Evolutionary conservation across 2,329 filamentous ascomycete species (phyloP).

Genomic region (Neurospora crassa): DNA sequence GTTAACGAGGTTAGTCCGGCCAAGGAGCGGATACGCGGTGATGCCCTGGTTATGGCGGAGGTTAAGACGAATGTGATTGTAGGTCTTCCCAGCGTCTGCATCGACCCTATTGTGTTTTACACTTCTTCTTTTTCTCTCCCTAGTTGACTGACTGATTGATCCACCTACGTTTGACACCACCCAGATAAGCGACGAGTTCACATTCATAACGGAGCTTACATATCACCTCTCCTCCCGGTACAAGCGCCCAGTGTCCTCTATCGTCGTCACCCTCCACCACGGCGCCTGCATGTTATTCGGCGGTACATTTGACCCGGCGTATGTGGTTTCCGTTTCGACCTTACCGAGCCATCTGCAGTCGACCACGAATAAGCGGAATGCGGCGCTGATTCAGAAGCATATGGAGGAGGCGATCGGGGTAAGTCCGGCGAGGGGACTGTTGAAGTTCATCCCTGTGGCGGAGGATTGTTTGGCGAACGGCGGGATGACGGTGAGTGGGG

Average conservation of each 20-base stretch:
- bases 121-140: neutral
- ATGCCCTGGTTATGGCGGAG: slow-evolving; percentile 53
- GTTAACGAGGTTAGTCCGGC: slow-evolving; percentile 23
- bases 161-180: neutral
- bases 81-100: slow-evolving; percentile 20
- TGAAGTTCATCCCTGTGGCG: slow-evolving; percentile 60
- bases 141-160: slow-evolving; percentile 7
- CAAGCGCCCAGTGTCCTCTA: slow-evolving; percentile 60
- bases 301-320: slow-evolving; percentile 68
- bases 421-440: slow-evolving; percentile 52
- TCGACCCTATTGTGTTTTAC: neutral
- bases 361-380: slow-evolving; percentile 71
- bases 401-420: slow-evolving; percentile 64
- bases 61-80: slow-evolving; percentile 56
- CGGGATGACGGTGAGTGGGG: slow-evolving; percentile 58
- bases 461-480: slow-evolving; percentile 66
- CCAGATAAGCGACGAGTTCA: slow-evolving; percentile 66
- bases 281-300: slow-evolving; percentile 66
- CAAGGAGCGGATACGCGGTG: slow-evolving; percentile 38
- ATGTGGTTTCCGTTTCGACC: slow-evolving; percentile 65
- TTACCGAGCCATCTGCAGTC: slow-evolving; percentile 60
- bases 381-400: slow-evolving; percentile 65
- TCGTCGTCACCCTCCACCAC: slow-evolving; percentile 69
- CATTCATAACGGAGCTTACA: slow-evolving; percentile 64
- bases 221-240: slow-evolving; percentile 66